Conservation (phyloP, 1,284 basidiomycete genomes). For the Rhodotorula glutinis region DNA sequence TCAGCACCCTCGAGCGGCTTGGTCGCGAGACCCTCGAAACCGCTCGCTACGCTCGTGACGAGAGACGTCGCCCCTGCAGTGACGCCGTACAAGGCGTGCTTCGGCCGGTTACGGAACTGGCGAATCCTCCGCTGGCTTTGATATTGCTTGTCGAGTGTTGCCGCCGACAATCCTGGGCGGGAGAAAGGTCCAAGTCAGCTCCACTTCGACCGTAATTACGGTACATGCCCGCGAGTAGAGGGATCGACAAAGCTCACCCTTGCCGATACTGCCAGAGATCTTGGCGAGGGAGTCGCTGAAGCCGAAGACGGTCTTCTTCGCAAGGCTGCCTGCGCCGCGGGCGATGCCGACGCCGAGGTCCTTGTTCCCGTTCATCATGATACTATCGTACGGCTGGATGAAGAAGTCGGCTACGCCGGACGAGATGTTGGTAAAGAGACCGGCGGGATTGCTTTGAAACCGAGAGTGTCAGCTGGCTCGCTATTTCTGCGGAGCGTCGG, state of each 20-base stretch:
- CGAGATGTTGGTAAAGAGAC: constrained; percentile 96
- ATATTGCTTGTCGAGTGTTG: constrained; percentile 94
- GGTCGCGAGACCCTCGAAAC: constrained; percentile 84
- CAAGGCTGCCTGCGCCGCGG: constrained; percentile 92
- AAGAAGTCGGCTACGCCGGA: constrained; percentile 99
- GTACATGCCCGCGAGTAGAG: background rate
- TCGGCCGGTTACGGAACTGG: constrained; percentile 87
- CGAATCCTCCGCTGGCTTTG: constrained; percentile 84
- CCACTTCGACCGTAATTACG: background rate
- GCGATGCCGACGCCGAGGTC: constrained; percentile 97
- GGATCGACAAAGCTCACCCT: constrained; percentile 59
- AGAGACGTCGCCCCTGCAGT: constrained; percentile 91
- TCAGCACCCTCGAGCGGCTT: constrained; percentile 98
- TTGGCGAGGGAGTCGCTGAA: constrained; percentile 94
- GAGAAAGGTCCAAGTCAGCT: background rate
- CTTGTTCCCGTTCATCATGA: constrained; percentile 94
- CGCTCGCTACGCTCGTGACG: constrained; percentile 89
- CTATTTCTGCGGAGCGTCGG: too few relatives aligned
- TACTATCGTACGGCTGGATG: constrained; percentile 97
- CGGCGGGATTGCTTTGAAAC: constrained; percentile 65
- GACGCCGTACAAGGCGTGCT: constrained; percentile 96
- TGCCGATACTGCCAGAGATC: constrained; percentile 94
- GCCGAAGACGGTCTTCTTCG: constrained; percentile 98
- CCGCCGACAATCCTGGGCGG: constrained; percentile 78
- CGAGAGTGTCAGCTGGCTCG: background rate